phyloP scores from a whole-genome alignment of 306 rosid species.

The Echinosophora koreensis region DNA sequence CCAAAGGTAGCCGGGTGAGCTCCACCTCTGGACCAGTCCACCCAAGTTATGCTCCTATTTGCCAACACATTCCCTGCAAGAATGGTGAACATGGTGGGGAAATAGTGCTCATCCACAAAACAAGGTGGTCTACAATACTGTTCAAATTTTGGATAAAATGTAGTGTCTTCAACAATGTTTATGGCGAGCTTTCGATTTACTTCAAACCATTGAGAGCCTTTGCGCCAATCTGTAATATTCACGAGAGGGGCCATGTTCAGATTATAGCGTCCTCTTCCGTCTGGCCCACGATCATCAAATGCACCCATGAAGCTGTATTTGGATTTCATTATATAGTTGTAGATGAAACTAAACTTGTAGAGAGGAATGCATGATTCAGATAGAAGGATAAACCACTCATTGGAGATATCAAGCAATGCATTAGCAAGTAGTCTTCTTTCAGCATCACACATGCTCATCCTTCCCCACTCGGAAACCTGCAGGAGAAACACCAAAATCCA shows the following conservation, averaged over 20 bases:
- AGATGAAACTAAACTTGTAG: slow-evolving; percentile 66
- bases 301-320: slow-evolving; percentile 78
- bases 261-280: slow-evolving; percentile 88
- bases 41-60: slow-evolving; percentile 94
- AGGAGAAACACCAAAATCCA: slow-evolving; percentile 26
- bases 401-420: slow-evolving; percentile 88
- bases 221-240: slow-evolving; percentile 81
- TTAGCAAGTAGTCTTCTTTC: slow-evolving; percentile 94
- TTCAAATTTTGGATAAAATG: slow-evolving; percentile 67
- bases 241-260: slow-evolving; percentile 80
- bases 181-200: slow-evolving; percentile 80
- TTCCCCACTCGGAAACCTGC: slow-evolving; percentile 96
- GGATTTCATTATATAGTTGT: slow-evolving; percentile 70
- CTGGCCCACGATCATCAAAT: slow-evolving; percentile 86
- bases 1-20: slow-evolving; percentile 96
- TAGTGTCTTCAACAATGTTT: slow-evolving; percentile 68
- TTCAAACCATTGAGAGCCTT: slow-evolving; percentile 98
- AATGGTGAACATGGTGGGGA: slow-evolving; percentile 91
- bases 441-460: slow-evolving; percentile 96
- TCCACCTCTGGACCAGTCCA: slow-evolving; percentile 98
- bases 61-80: slow-evolving; percentile 63
- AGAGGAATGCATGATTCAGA: slow-evolving; percentile 97
- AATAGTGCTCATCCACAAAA: slow-evolving; percentile 95
- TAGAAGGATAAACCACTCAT: slow-evolving; percentile 83
- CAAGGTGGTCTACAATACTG: slow-evolving; percentile 81